Percentiles rank a stretch among this genome's conserved stretches.
phyloP scores from a whole-genome alignment of 371 early-diverging fungal species.

The Thermomucor indicae-seudaticae region DNA sequence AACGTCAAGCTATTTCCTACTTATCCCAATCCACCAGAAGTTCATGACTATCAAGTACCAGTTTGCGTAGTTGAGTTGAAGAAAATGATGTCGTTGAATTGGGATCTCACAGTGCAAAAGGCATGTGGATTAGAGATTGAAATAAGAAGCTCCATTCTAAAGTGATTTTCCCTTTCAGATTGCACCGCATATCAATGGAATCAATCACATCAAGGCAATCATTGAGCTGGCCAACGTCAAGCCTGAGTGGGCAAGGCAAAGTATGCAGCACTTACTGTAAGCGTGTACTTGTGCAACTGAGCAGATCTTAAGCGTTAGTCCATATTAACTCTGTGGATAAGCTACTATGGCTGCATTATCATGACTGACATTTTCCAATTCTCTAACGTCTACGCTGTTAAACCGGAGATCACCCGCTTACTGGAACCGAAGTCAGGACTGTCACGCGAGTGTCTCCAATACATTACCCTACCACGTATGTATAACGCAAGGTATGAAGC shows the following conservation, averaged over 20 bases:
- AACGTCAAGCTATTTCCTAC: conserved; percentile 85
- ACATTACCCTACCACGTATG: conserved; percentile 61
- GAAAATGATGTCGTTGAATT: conserved; percentile 64
- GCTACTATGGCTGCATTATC: conserved; percentile 80
- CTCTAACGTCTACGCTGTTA: conserved; percentile 77
- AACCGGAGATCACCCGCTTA: conserved; percentile 55
- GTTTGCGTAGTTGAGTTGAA: conserved; percentile 68
- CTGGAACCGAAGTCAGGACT: conserved; percentile 54
- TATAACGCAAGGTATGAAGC: background rate
- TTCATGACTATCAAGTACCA: conserved; percentile 83
- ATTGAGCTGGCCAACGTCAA: conserved; percentile 77
- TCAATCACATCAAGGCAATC: conserved; percentile 69
- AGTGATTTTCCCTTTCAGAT: conserved; percentile 14
- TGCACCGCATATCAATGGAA: conserved; percentile 70
- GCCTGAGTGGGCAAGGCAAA: conserved; percentile 63
- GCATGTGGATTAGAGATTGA: conserved; percentile 19
- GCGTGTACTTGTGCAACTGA: conserved; percentile 3
- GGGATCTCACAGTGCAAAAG: conserved; percentile 83
- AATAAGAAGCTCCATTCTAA: no score
- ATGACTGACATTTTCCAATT: conserved; percentile 89
- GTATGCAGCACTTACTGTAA: conserved; percentile 80
- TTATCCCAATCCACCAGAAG: conserved; percentile 69
- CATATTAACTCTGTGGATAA: conserved; percentile 18
- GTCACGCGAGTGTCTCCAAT: conserved; percentile 65
- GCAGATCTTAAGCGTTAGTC: background rate